Evolutionary conservation across 345 rosid species (phyloP), one percentile per base, ranked within the genome.

Genomic region (Hibiscus tridactylites): DNA sequence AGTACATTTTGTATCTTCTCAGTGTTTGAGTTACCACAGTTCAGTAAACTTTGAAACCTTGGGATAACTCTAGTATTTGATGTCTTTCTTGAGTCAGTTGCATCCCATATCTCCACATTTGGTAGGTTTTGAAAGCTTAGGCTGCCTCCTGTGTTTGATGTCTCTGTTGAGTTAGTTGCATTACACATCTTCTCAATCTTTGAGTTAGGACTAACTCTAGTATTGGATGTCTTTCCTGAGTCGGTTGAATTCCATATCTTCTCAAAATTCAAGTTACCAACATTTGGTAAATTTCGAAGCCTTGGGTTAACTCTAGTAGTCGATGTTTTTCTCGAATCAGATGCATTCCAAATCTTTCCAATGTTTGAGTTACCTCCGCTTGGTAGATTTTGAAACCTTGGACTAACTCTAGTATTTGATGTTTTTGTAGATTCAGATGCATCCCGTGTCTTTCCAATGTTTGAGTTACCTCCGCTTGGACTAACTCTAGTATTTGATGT

Each of bases 151-250:
- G 28, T 54, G 1, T 54, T 17, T 17, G 59, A 54, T 54, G 24
- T 54, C 26, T 54, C 9, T 0, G 28, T 9, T 9, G 28, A 54
- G 59, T 54, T 21, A 7, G 59, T 57, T 57, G 29, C 61, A 57
- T 57, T 57, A 11, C 29, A 28, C 29, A 19, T 56, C 61, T 21
- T 56, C 13, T 19, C 61, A 21, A 21, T 57, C 6, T 57, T 57
- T 5, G 61, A 28, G 61, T 16, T 71, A 71, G 59, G 26, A 9
- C 11, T 54, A 54, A n/a, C 26, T 68, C 72, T 71, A 24, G 61
- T 57, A 57, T 57, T 24, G 11, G 31, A 11, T 24, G 31, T 21
- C 61, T 53, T 53, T 53, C 58, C 24, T 17, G 61, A 57, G 28
- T 21, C 61, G 10, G 61, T 21, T 26, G 61, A 24, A 58, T 58